Percentiles rank a stretch among this genome's conserved stretches.
phyloP scores from a whole-genome alignment of 2,329 filamentous ascomycete genomes.

The Amesomyces nigricolor region DNA sequence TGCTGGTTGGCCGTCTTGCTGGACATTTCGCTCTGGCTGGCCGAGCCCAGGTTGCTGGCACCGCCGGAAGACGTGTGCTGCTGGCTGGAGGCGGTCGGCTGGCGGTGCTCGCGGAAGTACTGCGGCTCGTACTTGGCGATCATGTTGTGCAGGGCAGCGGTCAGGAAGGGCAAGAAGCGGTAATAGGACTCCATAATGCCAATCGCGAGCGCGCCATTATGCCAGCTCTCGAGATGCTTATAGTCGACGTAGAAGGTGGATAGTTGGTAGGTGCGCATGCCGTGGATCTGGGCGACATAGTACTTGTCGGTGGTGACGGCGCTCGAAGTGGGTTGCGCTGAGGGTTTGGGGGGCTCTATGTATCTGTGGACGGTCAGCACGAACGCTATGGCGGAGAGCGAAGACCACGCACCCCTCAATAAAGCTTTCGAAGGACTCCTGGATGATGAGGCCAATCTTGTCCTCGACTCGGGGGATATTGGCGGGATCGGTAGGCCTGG shows the following conservation, averaged over 20 bases:
- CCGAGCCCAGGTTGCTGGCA: constrained; percentile 55
- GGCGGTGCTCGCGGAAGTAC: constrained; percentile 89
- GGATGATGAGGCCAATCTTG: constrained; percentile 66
- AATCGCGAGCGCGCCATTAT: constrained; percentile 74
- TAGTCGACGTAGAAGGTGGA: constrained; percentile 85
- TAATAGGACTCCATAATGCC: constrained; percentile 90
- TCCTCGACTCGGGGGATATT: constrained; percentile 69
- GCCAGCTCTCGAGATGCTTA: constrained; percentile 71
- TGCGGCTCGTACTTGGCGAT: constrained; percentile 91
- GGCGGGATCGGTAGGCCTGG: constrained; percentile 42
- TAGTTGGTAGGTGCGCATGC: constrained; percentile 66
- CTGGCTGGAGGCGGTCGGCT: constrained; percentile 70
- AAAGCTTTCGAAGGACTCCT: constrained; percentile 73
- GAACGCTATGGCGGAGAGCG: not conserved
- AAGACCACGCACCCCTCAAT: constrained; percentile 57
- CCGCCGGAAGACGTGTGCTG: constrained; percentile 57
- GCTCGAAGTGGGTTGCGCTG: constrained; percentile 59
- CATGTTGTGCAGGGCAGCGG: constrained; percentile 80
- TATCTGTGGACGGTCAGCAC: constrained; percentile 44
- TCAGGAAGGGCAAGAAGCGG: constrained; percentile 88
- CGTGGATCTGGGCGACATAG: constrained; percentile 78
- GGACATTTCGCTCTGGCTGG: constrained; percentile 59
- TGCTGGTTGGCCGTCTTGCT: constrained; percentile 84
- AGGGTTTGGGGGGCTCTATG: constrained; percentile 61
- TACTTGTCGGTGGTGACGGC: constrained; percentile 72